A percentile compares a stretch with the other conserved stretches of the same genome.
phyloP scores from a whole-genome alignment of 2,329 filamentous ascomycete species.

The Nemania bipapillata region DNA sequence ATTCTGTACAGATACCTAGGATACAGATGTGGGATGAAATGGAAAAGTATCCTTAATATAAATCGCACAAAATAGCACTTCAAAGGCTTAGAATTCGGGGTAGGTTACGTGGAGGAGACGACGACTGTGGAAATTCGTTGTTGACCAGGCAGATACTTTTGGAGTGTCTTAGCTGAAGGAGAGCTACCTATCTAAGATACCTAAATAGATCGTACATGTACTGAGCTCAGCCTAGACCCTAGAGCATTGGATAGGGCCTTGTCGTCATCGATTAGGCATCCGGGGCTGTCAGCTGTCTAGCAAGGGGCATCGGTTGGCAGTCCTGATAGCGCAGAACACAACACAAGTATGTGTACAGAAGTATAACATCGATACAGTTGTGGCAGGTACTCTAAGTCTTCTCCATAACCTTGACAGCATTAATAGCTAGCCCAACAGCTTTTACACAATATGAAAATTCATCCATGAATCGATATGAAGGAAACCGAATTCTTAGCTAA shows the following conservation, averaged over 20 bases:
- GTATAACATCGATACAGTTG: too few relatives aligned
- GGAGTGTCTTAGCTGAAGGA: constrained; percentile 20
- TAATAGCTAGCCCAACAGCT: too few relatives aligned
- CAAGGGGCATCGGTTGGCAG: neutral
- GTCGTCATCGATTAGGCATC: neutral
- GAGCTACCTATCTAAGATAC: constrained; percentile 17
- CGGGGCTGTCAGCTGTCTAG: constrained; percentile 3
- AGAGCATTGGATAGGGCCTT: neutral
- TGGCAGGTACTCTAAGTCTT: too few relatives aligned
- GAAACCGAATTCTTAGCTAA: too few relatives aligned
- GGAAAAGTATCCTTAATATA: neutral
- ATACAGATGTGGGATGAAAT: neutral
- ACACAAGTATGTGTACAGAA: too few relatives aligned
- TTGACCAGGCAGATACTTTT: constrained; percentile 32
- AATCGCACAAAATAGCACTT: neutral
- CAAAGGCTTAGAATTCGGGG: neutral
- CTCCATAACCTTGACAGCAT: too few relatives aligned
- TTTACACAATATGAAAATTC: too few relatives aligned
- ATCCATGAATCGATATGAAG: too few relatives aligned
- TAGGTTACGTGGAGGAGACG: neutral
- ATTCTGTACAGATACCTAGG: neutral
- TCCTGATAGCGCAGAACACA: neutral
- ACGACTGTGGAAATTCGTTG: constrained; percentile 14
- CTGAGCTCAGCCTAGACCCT: constrained; percentile 2
- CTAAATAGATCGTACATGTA: too few relatives aligned